Conservation (phyloP, 2,329 filamentous ascomycete genomes). For the Chrysoporthe puriensis region DNA sequence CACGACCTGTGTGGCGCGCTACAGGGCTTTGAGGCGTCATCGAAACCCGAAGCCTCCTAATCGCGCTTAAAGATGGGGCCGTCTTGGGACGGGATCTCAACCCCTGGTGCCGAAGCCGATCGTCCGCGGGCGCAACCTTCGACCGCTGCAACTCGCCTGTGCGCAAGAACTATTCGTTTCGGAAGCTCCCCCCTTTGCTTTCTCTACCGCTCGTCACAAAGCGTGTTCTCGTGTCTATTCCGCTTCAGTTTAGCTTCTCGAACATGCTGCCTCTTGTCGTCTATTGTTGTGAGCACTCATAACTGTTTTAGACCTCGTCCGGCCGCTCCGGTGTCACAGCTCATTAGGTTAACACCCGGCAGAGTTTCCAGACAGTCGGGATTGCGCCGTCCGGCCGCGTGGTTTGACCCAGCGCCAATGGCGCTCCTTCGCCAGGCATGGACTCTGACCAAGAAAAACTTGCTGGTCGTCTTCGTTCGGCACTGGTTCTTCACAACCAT, state of each 20-base stretch:
- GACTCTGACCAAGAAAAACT: slow-evolving; percentile 66
- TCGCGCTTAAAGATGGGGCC: not conserved
- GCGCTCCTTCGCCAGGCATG: slow-evolving; percentile 59
- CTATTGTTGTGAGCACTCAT: not conserved
- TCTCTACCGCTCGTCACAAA: not conserved
- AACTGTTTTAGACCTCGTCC: not conserved
- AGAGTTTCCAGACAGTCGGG: not conserved
- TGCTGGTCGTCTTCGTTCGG: slow-evolving; percentile 60
- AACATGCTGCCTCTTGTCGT: not conserved
- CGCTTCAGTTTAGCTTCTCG: not conserved
- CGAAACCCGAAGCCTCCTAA: slow-evolving; percentile 1
- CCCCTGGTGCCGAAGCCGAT: not conserved
- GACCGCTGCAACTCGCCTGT: not conserved
- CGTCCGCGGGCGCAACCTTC: slow-evolving; percentile 1
- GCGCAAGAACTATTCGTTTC: not conserved
- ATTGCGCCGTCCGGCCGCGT: not conserved
- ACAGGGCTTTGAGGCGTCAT: slow-evolving; percentile 15
- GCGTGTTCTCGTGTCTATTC: not conserved
- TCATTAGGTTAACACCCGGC: not conserved
- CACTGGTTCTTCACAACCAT: slow-evolving; percentile 56
- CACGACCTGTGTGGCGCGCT: not conserved
- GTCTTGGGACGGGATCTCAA: not conserved
- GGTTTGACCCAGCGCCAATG: slow-evolving; percentile 43
- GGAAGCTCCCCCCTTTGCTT: not conserved
- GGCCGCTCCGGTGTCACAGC: not conserved